Conservation (phyloP, 2,329 filamentous ascomycete genomes). For the Alternaria dauci region DNA sequence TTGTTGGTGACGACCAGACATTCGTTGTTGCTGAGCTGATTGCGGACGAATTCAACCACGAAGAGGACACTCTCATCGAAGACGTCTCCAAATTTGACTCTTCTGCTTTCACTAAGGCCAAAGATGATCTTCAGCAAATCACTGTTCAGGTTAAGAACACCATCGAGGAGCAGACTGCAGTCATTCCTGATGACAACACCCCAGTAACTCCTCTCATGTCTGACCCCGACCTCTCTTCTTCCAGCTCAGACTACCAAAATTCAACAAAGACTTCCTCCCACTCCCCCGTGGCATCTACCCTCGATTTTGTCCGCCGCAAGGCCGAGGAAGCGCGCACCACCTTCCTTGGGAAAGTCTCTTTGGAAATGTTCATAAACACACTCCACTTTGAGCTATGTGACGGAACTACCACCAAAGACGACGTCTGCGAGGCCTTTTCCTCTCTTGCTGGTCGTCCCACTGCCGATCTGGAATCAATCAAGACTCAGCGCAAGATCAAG, state of each 20-base stretch:
- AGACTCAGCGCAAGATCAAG: slow-evolving; percentile 3
- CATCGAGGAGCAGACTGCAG: neutral
- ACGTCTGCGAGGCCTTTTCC: slow-evolving; percentile 6
- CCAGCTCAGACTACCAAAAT: neutral
- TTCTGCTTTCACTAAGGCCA: neutral
- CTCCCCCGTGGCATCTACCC: neutral
- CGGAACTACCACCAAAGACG: slow-evolving; percentile 6
- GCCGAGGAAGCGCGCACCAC: slow-evolving; percentile 3
- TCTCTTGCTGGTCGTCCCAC: neutral
- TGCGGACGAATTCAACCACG: neutral
- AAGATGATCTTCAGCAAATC: neutral
- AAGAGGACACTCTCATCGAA: neutral
- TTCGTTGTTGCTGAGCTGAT: neutral
- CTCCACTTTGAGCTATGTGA: slow-evolving; percentile 4
- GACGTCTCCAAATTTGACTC: neutral
- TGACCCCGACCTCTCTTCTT: neutral
- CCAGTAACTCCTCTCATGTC: neutral
- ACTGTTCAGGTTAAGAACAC: no score
- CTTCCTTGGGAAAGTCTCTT: slow-evolving; percentile 3
- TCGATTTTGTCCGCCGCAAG: neutral
- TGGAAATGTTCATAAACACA: neutral
- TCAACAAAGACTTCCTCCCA: neutral
- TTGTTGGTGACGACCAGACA: neutral
- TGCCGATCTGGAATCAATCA: neutral
- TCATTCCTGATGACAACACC: neutral